Percentiles rank a stretch among this genome's conserved stretches.
Evolutionary conservation across 441 rosid species (phyloP).

Genomic region (Hura crepitans): DNA sequence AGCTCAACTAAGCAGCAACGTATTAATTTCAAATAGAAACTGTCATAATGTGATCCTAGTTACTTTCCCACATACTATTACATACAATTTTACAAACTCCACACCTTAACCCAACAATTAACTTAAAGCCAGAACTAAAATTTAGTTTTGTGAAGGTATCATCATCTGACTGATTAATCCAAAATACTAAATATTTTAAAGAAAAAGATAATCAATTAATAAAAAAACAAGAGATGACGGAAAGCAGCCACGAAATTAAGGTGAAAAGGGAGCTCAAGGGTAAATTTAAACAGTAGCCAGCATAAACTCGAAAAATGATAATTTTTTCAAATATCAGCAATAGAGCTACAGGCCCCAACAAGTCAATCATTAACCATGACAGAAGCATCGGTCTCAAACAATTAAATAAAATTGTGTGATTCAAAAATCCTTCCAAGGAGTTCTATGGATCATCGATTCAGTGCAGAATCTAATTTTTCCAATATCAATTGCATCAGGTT

Average conservation of each 20-base stretch:
- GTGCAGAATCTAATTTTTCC: neutral
- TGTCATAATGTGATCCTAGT: neutral
- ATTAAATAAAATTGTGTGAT: neutral
- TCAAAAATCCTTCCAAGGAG: neutral
- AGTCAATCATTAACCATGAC: too few species aligned
- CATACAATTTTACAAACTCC: too few species aligned
- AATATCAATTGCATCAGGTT: neutral
- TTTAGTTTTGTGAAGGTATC: neutral
- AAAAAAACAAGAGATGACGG: neutral
- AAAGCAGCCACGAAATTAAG: too few species aligned
- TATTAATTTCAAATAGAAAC: neutral
- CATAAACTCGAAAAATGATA: neutral
- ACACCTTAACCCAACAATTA: neutral
- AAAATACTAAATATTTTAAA: neutral
- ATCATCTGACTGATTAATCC: neutral
- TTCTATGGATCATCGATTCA: neutral
- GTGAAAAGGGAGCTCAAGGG: neutral
- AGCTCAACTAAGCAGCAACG: neutral
- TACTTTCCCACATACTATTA: neutral
- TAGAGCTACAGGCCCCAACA: neutral
- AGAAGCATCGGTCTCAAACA: neutral
- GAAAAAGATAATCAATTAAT: neutral
- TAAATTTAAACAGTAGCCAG: neutral
- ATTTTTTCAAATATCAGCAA: neutral
- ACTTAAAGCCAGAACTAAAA: neutral